Base-by-base conservation (phyloP, 805 yeast genomes). In the Clavispora carvajalis region DNA sequence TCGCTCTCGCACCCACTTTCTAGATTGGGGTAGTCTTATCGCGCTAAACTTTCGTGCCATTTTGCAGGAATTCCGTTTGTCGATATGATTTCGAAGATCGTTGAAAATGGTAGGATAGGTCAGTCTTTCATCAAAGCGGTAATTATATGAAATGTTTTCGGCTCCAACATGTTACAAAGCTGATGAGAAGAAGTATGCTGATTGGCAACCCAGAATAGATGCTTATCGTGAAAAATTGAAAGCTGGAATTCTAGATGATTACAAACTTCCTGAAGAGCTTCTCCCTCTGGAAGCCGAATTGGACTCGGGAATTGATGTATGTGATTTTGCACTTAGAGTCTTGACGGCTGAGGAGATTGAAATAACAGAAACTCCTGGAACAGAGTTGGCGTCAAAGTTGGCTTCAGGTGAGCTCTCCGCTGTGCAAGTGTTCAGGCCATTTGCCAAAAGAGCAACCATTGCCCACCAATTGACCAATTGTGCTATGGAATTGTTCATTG, bases 121-220 rank as follows among this genome's bases (percentile, higher is more conserved):
- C n/a, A n/a, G n/a, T n/a, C n/a, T n/a, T n/a, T n/a, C n/a, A n/a
- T n/a, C n/a, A n/a, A n/a, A n/a, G n/a, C n/a, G n/a, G n/a, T n/a
- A 21, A 21, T 21, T 24, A 13, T 4, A 13, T 8, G 4, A 34
- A 4, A 22, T 39, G 29, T 39, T 39, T 26, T 25, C 38, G 10
- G 11, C 22, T 7, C n/a, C 34, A 17, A 17, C 44, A 13, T 38
- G 40, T 19, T 40, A 44, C n/a, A 41, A 43, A 19, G 19, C 42
- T 17, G 45, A 48, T 33, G 30, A 33, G 4, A 39, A 38, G 8
- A 38, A 37, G 24, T 48, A 31, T 36, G 31, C 37, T 42, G 23
- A n/a, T 9, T 66, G 59, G 55, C 44, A 52, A 31, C 67, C 68
- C 17, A 66, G 63, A 44, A 50, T 67, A 30, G 46, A 56, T 28